Base-by-base conservation (phyloP, 768 basidiomycete genomes). In the Leucosporidium scottii region DNA sequence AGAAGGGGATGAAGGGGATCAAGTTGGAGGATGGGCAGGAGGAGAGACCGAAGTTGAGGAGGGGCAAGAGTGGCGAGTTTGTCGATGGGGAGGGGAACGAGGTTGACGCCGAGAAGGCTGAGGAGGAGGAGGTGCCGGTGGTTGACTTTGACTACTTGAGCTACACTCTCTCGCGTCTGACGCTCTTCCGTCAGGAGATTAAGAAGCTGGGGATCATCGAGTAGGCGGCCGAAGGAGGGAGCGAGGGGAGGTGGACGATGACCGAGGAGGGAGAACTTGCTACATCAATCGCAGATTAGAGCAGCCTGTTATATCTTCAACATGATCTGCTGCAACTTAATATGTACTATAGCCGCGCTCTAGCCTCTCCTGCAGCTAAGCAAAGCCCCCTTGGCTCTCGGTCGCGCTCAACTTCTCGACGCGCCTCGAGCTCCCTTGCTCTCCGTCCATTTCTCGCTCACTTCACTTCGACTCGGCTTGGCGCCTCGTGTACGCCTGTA, bases 91-190 rank as follows among this genome's bases (percentile, higher is more conserved):
- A 77, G 57, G 74, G 78, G 12, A 80, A 82, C 54, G 80, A 78
- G 48, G 83, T 73, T 7, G 34, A 36, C 27, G 54, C 44, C 34
- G 73, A 76, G 39, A 75, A 76, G 48, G 76, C 77, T 54, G 74
- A 78, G 12, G 80, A 82, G 55, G 80, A 78, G 48, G 83, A 85
- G 72, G 84, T 84, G 21, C 71, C 70, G 2, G 71, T 71, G 20
- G 74, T 75, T 12, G 94, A 93, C 72, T 98, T 96, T 76, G 89
- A 98, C 79, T 96, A 97, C 78, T 78, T 97, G 69, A 82, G 82
- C 17, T 97, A 96, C 76, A 86, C 93, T 10, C 67, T 77, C 4
- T 80, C 78, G 61, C 56, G 80, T 66, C 71, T 80, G 55, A 72
- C 73, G 20, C 77, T 79, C 78, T 82, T 82, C 75, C 73, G 81